These are phyloP conservation scores for Taphrina pruni DNA, from an alignment of 1,139 yeast species.

Conservation along the genomic window DNA sequence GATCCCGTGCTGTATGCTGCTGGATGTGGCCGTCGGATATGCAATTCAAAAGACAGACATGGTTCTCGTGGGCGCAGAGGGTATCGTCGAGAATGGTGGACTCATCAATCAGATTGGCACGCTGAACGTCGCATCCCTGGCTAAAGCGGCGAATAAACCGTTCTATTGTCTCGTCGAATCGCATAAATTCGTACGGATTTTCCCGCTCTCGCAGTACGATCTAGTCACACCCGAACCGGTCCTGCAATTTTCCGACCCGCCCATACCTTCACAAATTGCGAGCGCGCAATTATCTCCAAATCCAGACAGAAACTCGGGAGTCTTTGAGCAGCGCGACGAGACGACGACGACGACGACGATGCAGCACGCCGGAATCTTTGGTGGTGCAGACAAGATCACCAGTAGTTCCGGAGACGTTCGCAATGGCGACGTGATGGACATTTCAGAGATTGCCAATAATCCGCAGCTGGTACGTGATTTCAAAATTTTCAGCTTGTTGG, in stretches of 20 bases:
- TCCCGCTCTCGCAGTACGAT: slow-evolving; percentile 92
- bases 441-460: slow-evolving; percentile 53
- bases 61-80: slow-evolving; percentile 96
- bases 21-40: slow-evolving; percentile 92
- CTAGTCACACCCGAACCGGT: slow-evolving; percentile 60
- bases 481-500: too few species aligned
- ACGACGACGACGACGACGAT: background rate
- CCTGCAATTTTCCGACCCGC: slow-evolving; percentile 51
- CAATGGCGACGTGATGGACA: slow-evolving; percentile 43
- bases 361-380: background rate
- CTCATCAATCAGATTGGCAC: slow-evolving; percentile 95
- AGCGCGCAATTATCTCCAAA: slow-evolving; percentile 43
- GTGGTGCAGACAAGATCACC: slow-evolving; percentile 21
- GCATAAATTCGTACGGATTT: slow-evolving; percentile 94
- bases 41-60: slow-evolving; percentile 91
- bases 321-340: background rate
- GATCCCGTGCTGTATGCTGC: slow-evolving; percentile 88
- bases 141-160: slow-evolving; percentile 88
- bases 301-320: background rate
- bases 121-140: slow-evolving; percentile 91
- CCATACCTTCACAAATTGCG: slow-evolving; percentile 45
- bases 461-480: slow-evolving; percentile 51
- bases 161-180: slow-evolving; percentile 88
- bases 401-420: slow-evolving; percentile 32
- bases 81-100: slow-evolving; percentile 98